phyloP scores from a whole-genome alignment of 208 protist species.

The Naegleria gruberi region DNA sequence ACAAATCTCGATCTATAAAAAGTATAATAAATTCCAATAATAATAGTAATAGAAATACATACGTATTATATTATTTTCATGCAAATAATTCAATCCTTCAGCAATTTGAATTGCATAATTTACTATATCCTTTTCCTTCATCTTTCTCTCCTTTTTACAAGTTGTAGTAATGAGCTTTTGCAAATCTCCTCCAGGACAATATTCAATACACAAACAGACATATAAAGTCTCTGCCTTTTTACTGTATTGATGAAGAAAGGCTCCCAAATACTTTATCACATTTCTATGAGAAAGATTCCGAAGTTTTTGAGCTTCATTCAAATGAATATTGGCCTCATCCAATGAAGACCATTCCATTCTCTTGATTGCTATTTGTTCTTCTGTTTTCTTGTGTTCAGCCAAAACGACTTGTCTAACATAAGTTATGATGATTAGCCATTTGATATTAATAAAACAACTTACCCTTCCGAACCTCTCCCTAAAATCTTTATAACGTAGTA shows the following conservation, averaged over 20 bases:
- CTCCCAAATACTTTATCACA: background rate
- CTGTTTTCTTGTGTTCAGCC: background rate
- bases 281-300: background rate
- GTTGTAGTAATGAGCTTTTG: background rate
- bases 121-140: background rate
- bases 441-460: background rate
- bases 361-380: constrained; percentile 6
- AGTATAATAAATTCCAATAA: background rate
- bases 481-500: background rate
- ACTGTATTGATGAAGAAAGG: constrained; percentile 18
- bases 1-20: background rate
- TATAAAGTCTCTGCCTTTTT: constrained; percentile 7
- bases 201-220: constrained; percentile 9
- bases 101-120: background rate
- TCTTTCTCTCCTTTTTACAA: background rate
- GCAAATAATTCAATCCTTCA: background rate
- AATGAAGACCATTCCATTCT: background rate
- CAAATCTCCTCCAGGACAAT: background rate
- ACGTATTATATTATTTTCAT: background rate
- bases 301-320: background rate
- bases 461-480: background rate
- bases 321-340: background rate
- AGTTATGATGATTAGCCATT: too few species aligned
- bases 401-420: background rate
- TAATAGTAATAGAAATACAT: background rate